phyloP scores from a whole-genome alignment of 2,329 filamentous ascomycete species.

The Hypoxylon rubiginosum region DNA sequence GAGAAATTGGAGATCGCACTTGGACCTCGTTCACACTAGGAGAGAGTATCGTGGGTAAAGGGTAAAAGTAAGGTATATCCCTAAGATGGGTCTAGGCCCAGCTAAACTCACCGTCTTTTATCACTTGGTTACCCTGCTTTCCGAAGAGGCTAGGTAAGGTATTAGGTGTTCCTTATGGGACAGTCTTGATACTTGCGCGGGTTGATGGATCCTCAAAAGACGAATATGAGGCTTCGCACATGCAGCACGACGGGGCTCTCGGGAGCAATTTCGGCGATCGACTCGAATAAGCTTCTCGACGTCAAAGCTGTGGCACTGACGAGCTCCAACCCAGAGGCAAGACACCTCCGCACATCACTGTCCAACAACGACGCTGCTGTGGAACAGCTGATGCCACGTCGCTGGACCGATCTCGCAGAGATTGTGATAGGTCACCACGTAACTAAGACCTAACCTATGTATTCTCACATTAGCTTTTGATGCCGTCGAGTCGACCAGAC shows the following conservation, averaged over 20 bases:
- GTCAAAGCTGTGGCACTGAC: conserved; percentile 27
- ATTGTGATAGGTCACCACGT: conserved; percentile 37
- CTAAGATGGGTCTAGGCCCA: conserved; percentile 38
- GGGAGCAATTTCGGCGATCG: conserved; percentile 41
- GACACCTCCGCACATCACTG: conserved; percentile 26
- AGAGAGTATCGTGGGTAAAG: conserved; percentile 16
- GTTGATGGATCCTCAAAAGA: conserved; percentile 27
- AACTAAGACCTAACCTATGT: conserved; percentile 21
- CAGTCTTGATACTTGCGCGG: conserved; percentile 16
- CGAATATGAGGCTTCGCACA: conserved; percentile 28
- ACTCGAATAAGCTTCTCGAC: conserved; percentile 32
- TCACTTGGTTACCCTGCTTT: conserved; percentile 33
- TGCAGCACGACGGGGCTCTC: conserved; percentile 37
- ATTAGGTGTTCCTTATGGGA: conserved; percentile 15
- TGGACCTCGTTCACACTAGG: conserved; percentile 7
- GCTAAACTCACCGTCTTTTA: conserved; percentile 34
- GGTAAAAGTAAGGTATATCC: conserved; percentile 15
- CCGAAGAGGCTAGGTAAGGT: conserved; percentile 22
- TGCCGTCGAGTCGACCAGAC: conserved; percentile 2
- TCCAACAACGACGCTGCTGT: conserved; percentile 24
- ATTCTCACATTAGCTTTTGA: conserved; percentile 18
- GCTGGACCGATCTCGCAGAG: conserved; percentile 42
- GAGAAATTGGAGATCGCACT: conserved; percentile 43
- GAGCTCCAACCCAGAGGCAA: conserved; percentile 18
- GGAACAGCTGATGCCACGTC: conserved; percentile 38